These are phyloP conservation scores for Myxozyma nipponensis DNA, from an alignment of 805 yeast species.

Conservation along the genomic window DNA sequence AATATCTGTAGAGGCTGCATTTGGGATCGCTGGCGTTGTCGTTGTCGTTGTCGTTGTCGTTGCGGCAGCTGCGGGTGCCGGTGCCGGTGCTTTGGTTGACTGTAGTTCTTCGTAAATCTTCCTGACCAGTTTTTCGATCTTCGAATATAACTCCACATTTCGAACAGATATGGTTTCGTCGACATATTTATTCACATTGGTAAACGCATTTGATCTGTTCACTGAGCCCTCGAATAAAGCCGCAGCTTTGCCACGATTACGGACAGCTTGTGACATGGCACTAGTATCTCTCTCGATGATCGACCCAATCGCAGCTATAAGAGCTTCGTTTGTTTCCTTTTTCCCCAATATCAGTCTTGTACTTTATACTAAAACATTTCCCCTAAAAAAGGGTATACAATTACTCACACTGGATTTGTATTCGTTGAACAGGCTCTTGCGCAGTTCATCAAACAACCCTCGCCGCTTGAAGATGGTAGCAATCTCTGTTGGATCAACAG, in stretches of 20 bases:
- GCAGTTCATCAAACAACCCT: constrained; percentile 27
- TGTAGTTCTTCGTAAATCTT: constrained; percentile 14
- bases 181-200: constrained; percentile 23
- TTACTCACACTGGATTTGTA: constrained; percentile 24
- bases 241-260: constrained; percentile 28
- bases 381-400: not conserved
- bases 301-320: constrained; percentile 13
- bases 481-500: constrained; percentile 41
- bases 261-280: constrained; percentile 17
- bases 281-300: constrained; percentile 12
- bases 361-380: not conserved
- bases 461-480: constrained; percentile 25
- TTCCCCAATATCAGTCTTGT: not conserved
- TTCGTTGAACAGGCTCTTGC: constrained; percentile 23
- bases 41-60: no score
- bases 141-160: constrained; percentile 6
- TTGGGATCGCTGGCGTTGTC: no score
- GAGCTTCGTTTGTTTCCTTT: constrained; percentile 5
- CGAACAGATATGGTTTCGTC: constrained; percentile 17
- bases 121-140: constrained; percentile 11
- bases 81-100: no score
- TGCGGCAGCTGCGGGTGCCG: no score
- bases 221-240: constrained; percentile 30
- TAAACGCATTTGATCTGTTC: constrained; percentile 24
- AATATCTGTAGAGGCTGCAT: no score